A percentile compares a stretch with the other conserved stretches of the same genome.
Conservation (phyloP, 345 rosid genomes). For the Camelina sativa region DNA sequence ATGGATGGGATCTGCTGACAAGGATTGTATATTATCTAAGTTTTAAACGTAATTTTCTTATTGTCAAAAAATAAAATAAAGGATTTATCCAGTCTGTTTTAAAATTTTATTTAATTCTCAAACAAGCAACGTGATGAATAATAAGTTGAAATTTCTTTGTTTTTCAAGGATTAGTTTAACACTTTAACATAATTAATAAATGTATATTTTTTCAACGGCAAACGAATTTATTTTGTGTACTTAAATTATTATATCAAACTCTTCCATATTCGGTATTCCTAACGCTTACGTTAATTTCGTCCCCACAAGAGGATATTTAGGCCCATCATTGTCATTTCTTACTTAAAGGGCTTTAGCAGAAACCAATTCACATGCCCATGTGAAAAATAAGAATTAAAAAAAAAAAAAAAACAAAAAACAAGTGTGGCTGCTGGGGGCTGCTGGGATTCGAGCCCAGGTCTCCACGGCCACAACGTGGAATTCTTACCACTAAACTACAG, state of each 20-base stretch:
- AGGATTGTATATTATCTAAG: neutral
- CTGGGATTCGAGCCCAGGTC: constrained; percentile 93
- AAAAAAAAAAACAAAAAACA: neutral
- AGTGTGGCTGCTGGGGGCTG: constrained; percentile 89
- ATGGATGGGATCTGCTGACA: constrained; percentile 16
- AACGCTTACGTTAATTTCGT: neutral
- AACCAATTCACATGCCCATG: constrained; percentile 18
- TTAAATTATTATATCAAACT: neutral
- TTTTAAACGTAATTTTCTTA: too few relatives aligned
- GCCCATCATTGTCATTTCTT: neutral
- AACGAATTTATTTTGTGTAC: too few relatives aligned
- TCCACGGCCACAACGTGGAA: constrained; percentile 90
- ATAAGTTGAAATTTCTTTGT: neutral
- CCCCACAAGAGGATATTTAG: neutral
- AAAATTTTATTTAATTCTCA: neutral
- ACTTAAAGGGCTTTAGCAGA: neutral
- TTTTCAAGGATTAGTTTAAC: neutral
- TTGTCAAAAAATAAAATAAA: too few relatives aligned
- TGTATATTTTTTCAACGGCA: too few relatives aligned
- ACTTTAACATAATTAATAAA: neutral
- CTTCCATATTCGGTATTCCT: neutral
- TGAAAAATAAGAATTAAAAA: too few relatives aligned
- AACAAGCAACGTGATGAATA: neutral
- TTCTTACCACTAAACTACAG: constrained; percentile 91
- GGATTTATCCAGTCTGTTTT: too few relatives aligned